A percentile compares a stretch with the other conserved stretches of the same genome.
Conservation (phyloP, 129 eudicot genomes). For the Artemisia argyi region DNA sequence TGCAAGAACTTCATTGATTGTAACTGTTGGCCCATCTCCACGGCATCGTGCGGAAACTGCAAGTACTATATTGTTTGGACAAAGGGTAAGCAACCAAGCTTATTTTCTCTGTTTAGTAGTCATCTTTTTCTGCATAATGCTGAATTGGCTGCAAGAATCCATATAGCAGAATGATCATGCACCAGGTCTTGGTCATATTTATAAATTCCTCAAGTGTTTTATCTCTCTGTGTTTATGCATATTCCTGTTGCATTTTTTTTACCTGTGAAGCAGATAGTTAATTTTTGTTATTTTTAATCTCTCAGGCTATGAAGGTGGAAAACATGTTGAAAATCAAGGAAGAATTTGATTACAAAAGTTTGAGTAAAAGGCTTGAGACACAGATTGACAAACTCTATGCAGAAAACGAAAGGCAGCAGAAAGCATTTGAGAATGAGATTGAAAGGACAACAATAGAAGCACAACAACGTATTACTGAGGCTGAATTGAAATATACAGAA, state of each 20-base stretch:
- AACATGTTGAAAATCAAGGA: constrained; percentile 97
- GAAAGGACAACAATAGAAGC: constrained; percentile 79
- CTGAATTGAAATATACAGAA: constrained; percentile 73
- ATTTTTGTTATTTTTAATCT: constrained; percentile 19
- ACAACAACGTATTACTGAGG: constrained; percentile 70
- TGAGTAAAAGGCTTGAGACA: constrained; percentile 83
- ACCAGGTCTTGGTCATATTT: constrained; percentile 7
- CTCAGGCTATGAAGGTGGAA: constrained; percentile 99
- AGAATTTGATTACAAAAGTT: constrained; percentile 96
- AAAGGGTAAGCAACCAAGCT: constrained; percentile 72
- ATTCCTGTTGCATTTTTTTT: neutral
- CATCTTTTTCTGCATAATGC: constrained; percentile 3
- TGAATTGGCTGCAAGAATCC: constrained; percentile 4
- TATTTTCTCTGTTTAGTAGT: constrained; percentile 1
- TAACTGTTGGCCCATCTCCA: constrained; percentile 97
- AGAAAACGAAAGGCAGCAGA: constrained; percentile 88
- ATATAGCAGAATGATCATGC: constrained; percentile 1
- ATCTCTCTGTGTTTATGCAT: constrained; percentile 2
- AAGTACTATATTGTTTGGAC: constrained; percentile 96
- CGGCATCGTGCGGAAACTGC: constrained; percentile 98
- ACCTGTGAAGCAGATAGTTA: constrained; percentile 9
- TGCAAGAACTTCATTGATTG: constrained; percentile 91
- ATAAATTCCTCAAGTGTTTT: neutral
- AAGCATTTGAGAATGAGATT: constrained; percentile 80
- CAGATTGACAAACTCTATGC: constrained; percentile 88